Conservation (phyloP, 257 asterid species). For the Paulownia fortunei region DNA sequence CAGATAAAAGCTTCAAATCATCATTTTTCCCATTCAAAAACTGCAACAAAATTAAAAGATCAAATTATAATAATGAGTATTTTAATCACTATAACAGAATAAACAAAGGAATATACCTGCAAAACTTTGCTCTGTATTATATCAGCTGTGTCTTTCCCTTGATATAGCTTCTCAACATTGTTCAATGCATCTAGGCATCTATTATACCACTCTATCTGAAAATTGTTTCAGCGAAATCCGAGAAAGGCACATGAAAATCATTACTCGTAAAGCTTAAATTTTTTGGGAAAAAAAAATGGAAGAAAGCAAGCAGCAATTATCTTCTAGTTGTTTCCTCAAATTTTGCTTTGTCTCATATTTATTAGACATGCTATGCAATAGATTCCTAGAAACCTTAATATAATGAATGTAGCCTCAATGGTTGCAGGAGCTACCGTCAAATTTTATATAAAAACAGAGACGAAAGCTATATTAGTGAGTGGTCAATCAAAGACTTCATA, state of each 20-base stretch:
- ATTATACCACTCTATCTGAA: constrained; percentile 86
- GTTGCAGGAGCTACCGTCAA: constrained; percentile 26
- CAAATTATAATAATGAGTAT: constrained; percentile 31
- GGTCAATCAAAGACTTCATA: constrained; percentile 12
- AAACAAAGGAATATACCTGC: constrained; percentile 64
- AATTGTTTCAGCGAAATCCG: constrained; percentile 18
- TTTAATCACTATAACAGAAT: constrained; percentile 16
- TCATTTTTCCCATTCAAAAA: constrained; percentile 74
- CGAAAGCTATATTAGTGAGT: constrained; percentile 11
- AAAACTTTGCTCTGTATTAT: constrained; percentile 86
- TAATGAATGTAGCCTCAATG: constrained; percentile 15
- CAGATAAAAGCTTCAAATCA: constrained; percentile 66
- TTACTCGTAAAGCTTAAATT: constrained; percentile 15
- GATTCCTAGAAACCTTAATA: background rate
- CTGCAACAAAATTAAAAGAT: constrained; percentile 46
- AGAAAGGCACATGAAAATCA: constrained; percentile 29
- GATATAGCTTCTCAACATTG: constrained; percentile 71
- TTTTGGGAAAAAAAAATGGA: background rate
- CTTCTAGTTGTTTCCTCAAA: constrained; percentile 14
- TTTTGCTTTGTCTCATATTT: constrained; percentile 19
- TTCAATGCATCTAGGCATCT: constrained; percentile 72
- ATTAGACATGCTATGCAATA: constrained; percentile 7
- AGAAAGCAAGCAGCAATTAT: constrained; percentile 23
- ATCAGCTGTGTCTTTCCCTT: constrained; percentile 73
- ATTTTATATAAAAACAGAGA: constrained; percentile 25